Conservation (phyloP, 495 filamentous ascomycete genomes). For the Aspergillus saccharolyticus region DNA sequence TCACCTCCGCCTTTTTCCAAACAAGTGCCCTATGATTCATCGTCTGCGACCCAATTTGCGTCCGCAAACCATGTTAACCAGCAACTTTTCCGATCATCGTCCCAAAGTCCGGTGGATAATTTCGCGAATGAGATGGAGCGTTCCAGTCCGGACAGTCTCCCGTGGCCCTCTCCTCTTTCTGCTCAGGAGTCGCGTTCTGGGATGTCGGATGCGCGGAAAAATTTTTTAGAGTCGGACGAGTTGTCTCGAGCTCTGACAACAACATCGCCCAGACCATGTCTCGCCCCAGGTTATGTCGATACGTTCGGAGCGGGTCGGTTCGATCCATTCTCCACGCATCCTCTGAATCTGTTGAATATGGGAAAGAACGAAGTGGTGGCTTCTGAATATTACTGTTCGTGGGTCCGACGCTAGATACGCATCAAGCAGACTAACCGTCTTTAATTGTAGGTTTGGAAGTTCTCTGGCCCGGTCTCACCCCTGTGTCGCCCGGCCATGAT, state of each 20-base stretch:
- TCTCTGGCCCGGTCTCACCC: constrained; percentile 36
- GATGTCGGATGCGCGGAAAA: neutral
- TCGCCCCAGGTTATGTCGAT: constrained; percentile 19
- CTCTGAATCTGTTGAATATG: constrained; percentile 14
- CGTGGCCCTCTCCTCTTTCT: no score
- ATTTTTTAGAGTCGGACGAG: neutral
- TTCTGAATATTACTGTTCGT: constrained; percentile 15
- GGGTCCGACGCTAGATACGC: neutral
- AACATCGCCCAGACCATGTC: neutral
- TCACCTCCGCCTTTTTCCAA: neutral
- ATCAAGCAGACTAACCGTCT: constrained; percentile 1
- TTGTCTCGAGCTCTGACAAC: neutral
- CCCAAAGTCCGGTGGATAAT: neutral
- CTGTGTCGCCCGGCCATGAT: constrained; percentile 9
- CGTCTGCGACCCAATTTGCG: neutral
- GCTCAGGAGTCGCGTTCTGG: neutral
- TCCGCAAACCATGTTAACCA: neutral
- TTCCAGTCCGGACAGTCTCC: neutral
- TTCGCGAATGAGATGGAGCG: neutral
- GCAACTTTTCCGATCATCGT: neutral
- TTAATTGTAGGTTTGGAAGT: constrained; percentile 20
- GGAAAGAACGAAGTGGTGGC: neutral
- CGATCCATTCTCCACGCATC: constrained; percentile 33
- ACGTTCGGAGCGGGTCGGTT: constrained; percentile 19
- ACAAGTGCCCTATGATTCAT: neutral